Evolutionary conservation across 805 yeast genomes (phyloP), one percentile per base, ranked within the genome.

Genomic region (Yarrowia hollandica): DNA sequence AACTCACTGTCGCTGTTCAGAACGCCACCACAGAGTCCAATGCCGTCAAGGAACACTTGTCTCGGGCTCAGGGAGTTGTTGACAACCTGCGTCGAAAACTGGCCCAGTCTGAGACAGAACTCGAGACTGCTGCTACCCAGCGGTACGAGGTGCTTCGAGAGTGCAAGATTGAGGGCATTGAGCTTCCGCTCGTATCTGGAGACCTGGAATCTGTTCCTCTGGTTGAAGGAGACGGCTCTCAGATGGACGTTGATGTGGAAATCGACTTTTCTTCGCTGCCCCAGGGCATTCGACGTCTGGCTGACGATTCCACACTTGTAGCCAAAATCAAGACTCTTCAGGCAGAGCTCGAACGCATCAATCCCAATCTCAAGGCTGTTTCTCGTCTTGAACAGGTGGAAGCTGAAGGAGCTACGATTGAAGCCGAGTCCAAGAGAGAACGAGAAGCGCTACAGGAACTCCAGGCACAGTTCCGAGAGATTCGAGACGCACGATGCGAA

Each of bases 361-460:
- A 88, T 28, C 96, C 97, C n/a, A 90, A 90, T 69, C 76, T 83
- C 34, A 86, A 86, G 64, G 96, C 97, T 0, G 74, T 80, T 26
- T 95, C 88, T 56, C 78, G 96, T 65, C 78, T 89, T 41, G 78
- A 75, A 31, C 90, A 86, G 56, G 88, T 86, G 8, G 84, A 86
- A 62, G 75, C 70, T 6, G 82, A 82, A 63, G 76, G 86, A 31
- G 76, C 77, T 8, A 83, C 78, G 7, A 77, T 84, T 48, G 95
- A 87, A 60, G 72, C 75, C 16, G 94, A 88, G 65, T 83, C 86
- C 55, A 79, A 79, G 58, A 72, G 74, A 19, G 96, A 90, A 64
- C 75, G 77, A 59, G 77, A 76, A 35, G 71, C 84, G 3, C 74
- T 77, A 3, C 44, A 25, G 21, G 52, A 38, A 33, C 48, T 55